phyloP scores from a whole-genome alignment of 2,329 filamentous ascomycete genomes.

The Diaporthe aspalathi region DNA sequence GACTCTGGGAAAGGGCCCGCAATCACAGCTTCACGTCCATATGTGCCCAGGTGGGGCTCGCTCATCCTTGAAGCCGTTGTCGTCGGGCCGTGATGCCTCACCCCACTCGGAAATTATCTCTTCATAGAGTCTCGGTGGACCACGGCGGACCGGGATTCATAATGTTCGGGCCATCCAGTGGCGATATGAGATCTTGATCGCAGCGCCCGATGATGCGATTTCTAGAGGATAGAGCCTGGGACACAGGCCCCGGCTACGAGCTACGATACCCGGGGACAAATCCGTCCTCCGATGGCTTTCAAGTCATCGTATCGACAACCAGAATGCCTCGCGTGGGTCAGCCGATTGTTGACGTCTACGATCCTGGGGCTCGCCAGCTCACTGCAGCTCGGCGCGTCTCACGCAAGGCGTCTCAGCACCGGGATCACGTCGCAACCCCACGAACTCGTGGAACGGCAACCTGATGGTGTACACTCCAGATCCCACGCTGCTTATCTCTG shows the following conservation, averaged over 20 bases:
- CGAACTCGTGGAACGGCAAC: conserved; percentile 1
- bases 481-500: background rate
- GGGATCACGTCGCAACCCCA: conserved; percentile 17
- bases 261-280: background rate
- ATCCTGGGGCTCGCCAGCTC: background rate
- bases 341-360: background rate
- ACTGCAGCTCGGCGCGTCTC: conserved; percentile 23
- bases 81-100: conserved; percentile 7
- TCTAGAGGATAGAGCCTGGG: background rate
- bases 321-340: background rate
- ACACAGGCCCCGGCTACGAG: background rate
- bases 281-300: background rate
- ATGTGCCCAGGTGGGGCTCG: background rate
- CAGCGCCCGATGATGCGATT: background rate
- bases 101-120: conserved; percentile 1
- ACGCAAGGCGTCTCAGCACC: conserved; percentile 1
- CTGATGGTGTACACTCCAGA: background rate
- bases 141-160: background rate
- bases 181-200: background rate
- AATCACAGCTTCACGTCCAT: background rate
- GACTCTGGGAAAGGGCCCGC: background rate
- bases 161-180: background rate
- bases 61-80: conserved; percentile 6
- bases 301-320: background rate
- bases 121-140: background rate